Evolutionary conservation across 331 rosid species (phyloP), one percentile per base, ranked within the genome.

Genomic region (Saraca asoca): DNA sequence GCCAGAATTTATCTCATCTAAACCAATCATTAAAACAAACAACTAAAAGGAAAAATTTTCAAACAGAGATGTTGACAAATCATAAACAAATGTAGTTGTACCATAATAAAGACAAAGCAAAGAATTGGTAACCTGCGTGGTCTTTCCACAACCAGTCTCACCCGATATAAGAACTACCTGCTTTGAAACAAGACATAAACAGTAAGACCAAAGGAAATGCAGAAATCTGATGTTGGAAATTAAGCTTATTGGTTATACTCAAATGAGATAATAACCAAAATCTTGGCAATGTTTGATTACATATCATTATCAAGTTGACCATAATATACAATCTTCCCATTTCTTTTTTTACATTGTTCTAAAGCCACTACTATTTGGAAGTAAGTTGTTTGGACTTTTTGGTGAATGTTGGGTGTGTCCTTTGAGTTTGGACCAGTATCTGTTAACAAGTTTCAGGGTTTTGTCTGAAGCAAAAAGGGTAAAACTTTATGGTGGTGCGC

Each of bases 81-180:
- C 58, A 54, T 58, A 58, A 59, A 54, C 68, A 54, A 58, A 77
- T 49, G 61, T 62, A 79, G 74, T 35, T 67, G 72, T 52, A 79
- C 72, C 78, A 73, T 44, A 71, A 61, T 52, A 65, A 75, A 62
- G 66, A 67, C 64, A 88, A 70, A 72, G 73, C 57, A 84, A 83
- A 71, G 69, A 86, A 59, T 58, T 73, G 18, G 55, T 79, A 81
- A 94, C 97, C 97, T 94, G 97, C 5, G 97, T 90, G 64, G 99
- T 94, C 87, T 94, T 90, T 80, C 97, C 99, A 63, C 99, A 94
- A 38, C 96, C 97, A 71, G 97, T 94, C 84, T 88, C 91, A 37
- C 97, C 95, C 81, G 83, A 79, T 76, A 94, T 56, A 68, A 94
- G 91, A 81, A 94, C 87, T 0, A 90, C 99, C 99, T 94, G 92